A percentile compares a stretch with the other conserved stretches of the same genome.
phyloP scores from a whole-genome alignment of 805 yeast genomes.

The Starmera dryadoides region DNA sequence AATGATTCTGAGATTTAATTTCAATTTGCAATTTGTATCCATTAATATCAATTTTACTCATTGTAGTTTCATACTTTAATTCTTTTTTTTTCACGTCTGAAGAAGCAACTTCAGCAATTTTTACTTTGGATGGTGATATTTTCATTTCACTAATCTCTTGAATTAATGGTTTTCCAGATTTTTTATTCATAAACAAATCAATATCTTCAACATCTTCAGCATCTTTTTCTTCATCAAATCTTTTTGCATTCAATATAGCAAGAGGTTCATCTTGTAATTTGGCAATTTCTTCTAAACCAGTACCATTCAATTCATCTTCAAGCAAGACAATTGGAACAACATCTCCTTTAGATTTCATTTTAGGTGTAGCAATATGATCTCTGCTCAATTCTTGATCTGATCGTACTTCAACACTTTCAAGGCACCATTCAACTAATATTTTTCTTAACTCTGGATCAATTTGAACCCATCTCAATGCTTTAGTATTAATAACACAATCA shows the following conservation, averaged over 20 bases:
- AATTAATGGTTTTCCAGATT: constrained; percentile 37
- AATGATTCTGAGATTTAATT: constrained; percentile 23
- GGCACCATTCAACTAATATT: constrained; percentile 75
- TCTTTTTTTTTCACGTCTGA: constrained; percentile 7
- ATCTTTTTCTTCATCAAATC: constrained; percentile 17
- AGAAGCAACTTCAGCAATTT: too few species aligned
- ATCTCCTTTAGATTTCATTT: constrained; percentile 64
- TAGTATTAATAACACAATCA: constrained; percentile 72
- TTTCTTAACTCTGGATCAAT: constrained; percentile 51
- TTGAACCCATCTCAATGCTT: constrained; percentile 55
- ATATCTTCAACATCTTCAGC: constrained; percentile 16
- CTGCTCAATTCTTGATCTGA: constrained; percentile 49
- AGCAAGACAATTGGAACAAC: constrained; percentile 38
- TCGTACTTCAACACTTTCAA: constrained; percentile 67
- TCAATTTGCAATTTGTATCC: constrained; percentile 29
- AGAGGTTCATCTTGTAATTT: constrained; percentile 33
- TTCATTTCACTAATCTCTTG: constrained; percentile 41
- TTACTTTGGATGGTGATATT: constrained; percentile 1
- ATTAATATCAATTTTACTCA: constrained; percentile 19
- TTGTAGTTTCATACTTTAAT: constrained; percentile 20
- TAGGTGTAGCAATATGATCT: constrained; percentile 55
- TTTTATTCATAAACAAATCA: constrained; percentile 8
- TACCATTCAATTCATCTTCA: constrained; percentile 33
- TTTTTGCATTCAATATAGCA: constrained; percentile 35
- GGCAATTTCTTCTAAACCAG: constrained; percentile 27